Base-by-base conservation (phyloP, 108 stramenopile species). In the Aurantiochytrium sp. region DNA sequence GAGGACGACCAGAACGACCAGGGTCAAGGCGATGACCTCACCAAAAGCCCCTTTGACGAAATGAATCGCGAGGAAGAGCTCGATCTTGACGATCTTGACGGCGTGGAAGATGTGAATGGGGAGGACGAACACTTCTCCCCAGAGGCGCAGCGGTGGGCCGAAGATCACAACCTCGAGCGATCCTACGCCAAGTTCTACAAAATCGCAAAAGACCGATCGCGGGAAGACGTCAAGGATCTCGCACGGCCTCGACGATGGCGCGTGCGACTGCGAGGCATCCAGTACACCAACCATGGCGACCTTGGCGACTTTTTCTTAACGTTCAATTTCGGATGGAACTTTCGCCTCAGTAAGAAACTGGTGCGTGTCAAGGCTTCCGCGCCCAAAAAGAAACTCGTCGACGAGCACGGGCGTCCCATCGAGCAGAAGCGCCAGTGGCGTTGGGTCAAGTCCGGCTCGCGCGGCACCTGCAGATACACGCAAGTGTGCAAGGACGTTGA, bases 321-420 rank as follows among this genome's bases (percentile, higher is more conserved):
- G 16, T 83, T 83, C 28, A 83, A 83, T 23, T 83, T 83, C 49
- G 76, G 76, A 18, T 83, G 76, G 76, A 83, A 83, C 51, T 83
- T 83, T 35, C 44, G 49, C 14, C 76, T 83, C 12, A 83, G 76
- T 53, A 83, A 83, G 51, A 55, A 83, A 23, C 28, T 83, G 19
- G 12, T 83, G 25, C 76, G 76, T 12, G 76, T 83, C 76, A 83
- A 83, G 23, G 76, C 76, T 16, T 83, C 76, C 23, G 76, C 49
- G 3, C 76, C 44, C 14, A 83, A 83, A 6, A 83, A 83, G 49
- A 83, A 83, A 23, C 8, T 57, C 14, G 64, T 18, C 8, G 76
- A 83, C 4, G 28, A 83, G 10, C 45, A 83, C 76, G 76, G 76
- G 6, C 76, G 76, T 12, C 45, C 76, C 45, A 53, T 83, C n/a